Evolutionary conservation across 805 yeast genomes (phyloP).

Genomic region (Starmerella powellii): DNA sequence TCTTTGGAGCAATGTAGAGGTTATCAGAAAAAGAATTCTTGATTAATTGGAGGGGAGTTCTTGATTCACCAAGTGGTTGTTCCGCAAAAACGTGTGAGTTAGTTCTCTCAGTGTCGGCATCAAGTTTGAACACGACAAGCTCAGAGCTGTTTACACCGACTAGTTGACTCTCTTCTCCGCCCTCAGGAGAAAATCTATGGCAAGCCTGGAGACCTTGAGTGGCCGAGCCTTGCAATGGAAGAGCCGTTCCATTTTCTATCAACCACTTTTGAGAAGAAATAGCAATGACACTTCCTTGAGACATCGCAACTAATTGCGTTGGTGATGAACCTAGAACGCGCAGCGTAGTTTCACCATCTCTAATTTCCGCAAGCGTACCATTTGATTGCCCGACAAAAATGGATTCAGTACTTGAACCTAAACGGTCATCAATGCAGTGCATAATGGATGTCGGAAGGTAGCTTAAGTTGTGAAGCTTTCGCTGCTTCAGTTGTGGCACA

Average conservation of each 20-base stretch:
- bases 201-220: conserved; percentile 31
- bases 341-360: conserved; percentile 34
- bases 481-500: conserved; percentile 3
- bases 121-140: conserved; percentile 37
- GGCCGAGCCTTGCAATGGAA: conserved; percentile 32
- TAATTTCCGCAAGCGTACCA: conserved; percentile 5
- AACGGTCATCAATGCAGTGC: not conserved
- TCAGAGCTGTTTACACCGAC: conserved; percentile 47
- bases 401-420: not conserved
- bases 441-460: not conserved
- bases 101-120: not conserved
- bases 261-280: conserved; percentile 47
- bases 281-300: conserved; percentile 32
- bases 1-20: too few species aligned
- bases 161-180: conserved; percentile 42
- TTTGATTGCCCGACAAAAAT: conserved; percentile 13
- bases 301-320: conserved; percentile 38
- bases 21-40: too few species aligned
- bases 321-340: conserved; percentile 64
- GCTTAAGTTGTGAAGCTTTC: not conserved
- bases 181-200: conserved; percentile 49
- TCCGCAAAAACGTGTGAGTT: too few species aligned
- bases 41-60: too few species aligned
- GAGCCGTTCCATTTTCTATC: not conserved
- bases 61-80: too few species aligned